A percentile compares a stretch with the other conserved stretches of the same genome.
phyloP scores from a whole-genome alignment of 2,329 filamentous ascomycete genomes.

The Incumbomyces delicatus region DNA sequence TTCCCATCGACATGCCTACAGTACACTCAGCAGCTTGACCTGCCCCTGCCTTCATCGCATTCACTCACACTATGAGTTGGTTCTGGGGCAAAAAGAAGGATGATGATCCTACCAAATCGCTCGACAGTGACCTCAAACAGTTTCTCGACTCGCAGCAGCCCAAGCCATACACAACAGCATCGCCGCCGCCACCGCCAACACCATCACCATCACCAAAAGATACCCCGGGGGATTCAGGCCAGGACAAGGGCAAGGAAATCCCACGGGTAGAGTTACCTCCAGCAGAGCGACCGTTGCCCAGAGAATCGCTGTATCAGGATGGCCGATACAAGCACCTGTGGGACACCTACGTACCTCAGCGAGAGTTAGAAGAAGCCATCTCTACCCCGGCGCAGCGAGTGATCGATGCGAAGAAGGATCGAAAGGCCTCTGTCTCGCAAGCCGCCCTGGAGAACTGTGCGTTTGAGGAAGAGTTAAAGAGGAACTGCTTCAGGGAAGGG shows the following conservation, averaged over 20 bases:
- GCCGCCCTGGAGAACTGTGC: conserved; percentile 91
- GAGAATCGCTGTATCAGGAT: conserved; percentile 54
- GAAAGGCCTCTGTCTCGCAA: conserved; percentile 64
- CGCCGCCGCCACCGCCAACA: conserved; percentile 11
- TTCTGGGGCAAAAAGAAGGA: conserved; percentile 45
- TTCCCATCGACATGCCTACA: too few relatives aligned
- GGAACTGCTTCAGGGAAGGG: conserved; percentile 69
- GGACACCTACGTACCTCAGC: conserved; percentile 75
- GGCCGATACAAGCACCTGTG: conserved; percentile 77
- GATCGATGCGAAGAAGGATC: conserved; percentile 72
- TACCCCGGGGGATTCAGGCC: conserved; percentile 2
- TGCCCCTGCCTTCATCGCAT: too few relatives aligned
- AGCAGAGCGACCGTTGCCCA: conserved; percentile 19
- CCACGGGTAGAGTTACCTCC: conserved; percentile 7
- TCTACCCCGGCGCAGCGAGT: conserved; percentile 74
- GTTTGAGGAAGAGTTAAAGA: conserved; percentile 72
- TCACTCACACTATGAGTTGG: conserved; percentile 47
- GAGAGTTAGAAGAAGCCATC: conserved; percentile 56
- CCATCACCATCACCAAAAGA: conserved; percentile 17
- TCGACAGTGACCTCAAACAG: conserved; percentile 74
- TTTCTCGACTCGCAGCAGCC: conserved; percentile 78
- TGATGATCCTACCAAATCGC: conserved; percentile 59
- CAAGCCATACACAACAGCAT: conserved; percentile 49
- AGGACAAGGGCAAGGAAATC: conserved; percentile 20
- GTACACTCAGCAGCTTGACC: too few relatives aligned